A percentile compares a stretch with the other conserved stretches of the same genome.
Evolutionary conservation across 257 asterid genomes (phyloP).

Genomic region (Cynanchum wilfordii): DNA sequence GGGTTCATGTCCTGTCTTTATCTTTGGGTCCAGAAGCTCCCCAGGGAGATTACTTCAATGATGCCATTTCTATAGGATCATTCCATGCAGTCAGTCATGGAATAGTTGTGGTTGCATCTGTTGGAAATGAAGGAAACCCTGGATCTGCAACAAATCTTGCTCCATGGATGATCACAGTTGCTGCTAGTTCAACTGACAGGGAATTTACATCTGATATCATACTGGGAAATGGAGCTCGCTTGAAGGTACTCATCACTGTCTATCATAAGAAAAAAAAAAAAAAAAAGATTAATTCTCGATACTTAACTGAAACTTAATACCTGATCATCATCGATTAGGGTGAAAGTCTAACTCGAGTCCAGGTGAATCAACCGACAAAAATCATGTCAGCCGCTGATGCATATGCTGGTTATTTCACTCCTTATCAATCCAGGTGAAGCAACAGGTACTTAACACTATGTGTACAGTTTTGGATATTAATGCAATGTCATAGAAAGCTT

Average conservation of each 20-base stretch:
- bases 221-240: conserved; percentile 65
- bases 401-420: conserved; percentile 81
- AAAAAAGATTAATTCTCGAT: not conserved
- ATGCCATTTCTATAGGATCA: conserved; percentile 88
- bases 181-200: conserved; percentile 76
- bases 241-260: conserved; percentile 37
- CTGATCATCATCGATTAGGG: conserved; percentile 49
- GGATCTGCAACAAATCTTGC: conserved; percentile 88
- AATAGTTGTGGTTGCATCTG: conserved; percentile 79
- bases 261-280: not conserved
- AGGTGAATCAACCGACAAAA: conserved; percentile 40
- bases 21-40: conserved; percentile 83
- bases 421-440: conserved; percentile 99
- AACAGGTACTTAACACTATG: conserved; percentile 56
- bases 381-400: conserved; percentile 81
- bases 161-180: conserved; percentile 94
- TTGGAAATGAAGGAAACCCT: conserved; percentile 60
- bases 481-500: conserved; percentile 23
- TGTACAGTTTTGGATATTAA: conserved; percentile 22
- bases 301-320: conserved; percentile 7
- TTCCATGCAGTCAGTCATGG: conserved; percentile 82
- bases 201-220: conserved; percentile 64
- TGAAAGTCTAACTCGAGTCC: conserved; percentile 58
- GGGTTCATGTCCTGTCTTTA: conserved; percentile 71
- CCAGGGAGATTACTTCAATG: conserved; percentile 73